A percentile compares a stretch with the other conserved stretches of the same genome.
phyloP scores from a whole-genome alignment of 2,329 filamentous ascomycete genomes.

The Fusarium odoratissimum region DNA sequence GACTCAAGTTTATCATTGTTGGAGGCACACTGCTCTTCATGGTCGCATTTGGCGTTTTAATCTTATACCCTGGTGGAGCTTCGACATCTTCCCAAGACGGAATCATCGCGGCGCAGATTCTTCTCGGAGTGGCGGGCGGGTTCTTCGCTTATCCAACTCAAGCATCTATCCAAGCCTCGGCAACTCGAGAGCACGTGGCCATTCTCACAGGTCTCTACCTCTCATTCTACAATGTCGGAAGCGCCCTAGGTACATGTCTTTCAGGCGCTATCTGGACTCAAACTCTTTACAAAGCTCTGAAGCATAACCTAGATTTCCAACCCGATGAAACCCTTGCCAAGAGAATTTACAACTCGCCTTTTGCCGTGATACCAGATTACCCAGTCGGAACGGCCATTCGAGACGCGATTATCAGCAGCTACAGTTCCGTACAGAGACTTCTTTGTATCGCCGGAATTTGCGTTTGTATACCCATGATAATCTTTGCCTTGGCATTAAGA shows the following conservation, averaged over 20 bases:
- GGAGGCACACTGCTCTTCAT: constrained; percentile 66
- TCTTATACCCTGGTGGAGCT: constrained; percentile 64
- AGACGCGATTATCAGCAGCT: constrained; percentile 57
- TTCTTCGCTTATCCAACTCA: constrained; percentile 62
- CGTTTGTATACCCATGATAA: constrained; percentile 60
- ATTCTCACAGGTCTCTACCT: constrained; percentile 55
- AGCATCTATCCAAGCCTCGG: constrained; percentile 55
- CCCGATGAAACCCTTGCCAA: constrained; percentile 51
- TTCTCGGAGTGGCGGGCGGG: constrained; percentile 69
- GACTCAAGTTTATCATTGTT: constrained; percentile 69
- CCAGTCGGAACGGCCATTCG: constrained; percentile 58
- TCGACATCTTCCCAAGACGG: constrained; percentile 57
- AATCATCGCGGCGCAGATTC: constrained; percentile 65
- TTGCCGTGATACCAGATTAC: constrained; percentile 48
- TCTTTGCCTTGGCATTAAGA: constrained; percentile 55
- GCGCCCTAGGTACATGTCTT: constrained; percentile 55
- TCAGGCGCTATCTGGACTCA: constrained; percentile 58
- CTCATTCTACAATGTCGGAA: constrained; percentile 56
- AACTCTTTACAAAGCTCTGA: constrained; percentile 50
- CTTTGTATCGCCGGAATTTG: constrained; percentile 60
- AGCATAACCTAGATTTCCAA: constrained; percentile 50
- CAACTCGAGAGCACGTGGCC: constrained; percentile 52
- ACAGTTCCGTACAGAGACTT: constrained; percentile 57
- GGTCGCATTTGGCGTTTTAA: constrained; percentile 66
- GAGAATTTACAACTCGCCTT: constrained; percentile 53